A percentile compares a stretch with the other conserved stretches of the same genome.
Evolutionary conservation across 441 rosid genomes (phyloP).

Genomic region (Adansonia rubrostipa): DNA sequence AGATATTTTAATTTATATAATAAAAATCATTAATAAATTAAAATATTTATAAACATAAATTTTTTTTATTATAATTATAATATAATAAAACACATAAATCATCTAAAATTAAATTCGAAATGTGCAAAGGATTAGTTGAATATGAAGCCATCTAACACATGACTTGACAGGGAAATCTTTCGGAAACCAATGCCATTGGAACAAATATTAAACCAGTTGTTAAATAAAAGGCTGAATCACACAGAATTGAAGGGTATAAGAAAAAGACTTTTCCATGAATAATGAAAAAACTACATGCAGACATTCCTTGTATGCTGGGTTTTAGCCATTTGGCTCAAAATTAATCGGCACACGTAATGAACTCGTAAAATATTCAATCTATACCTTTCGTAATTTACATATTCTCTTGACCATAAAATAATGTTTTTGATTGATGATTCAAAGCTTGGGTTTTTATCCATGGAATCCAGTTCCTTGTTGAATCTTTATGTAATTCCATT

Average conservation of each 20-base stretch:
- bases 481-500: conserved; percentile 19
- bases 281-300: background rate
- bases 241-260: background rate
- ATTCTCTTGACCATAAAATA: background rate
- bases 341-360: background rate
- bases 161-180: background rate
- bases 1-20: too few relatives aligned
- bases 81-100: too few relatives aligned
- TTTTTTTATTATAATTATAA: too few relatives aligned
- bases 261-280: conserved; percentile 22
- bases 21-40: too few relatives aligned
- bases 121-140: background rate
- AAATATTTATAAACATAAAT: too few relatives aligned
- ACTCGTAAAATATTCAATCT: conserved; percentile 34
- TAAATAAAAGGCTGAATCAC: conserved; percentile 3
- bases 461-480: conserved; percentile 27
- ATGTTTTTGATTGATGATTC: conserved; percentile 23
- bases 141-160: background rate
- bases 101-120: background rate
- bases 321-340: background rate
- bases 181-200: background rate
- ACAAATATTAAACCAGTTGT: conserved; percentile 6
- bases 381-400: conserved; percentile 46
- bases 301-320: conserved; percentile 25
- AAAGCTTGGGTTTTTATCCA: conserved; percentile 10